Conservation (phyloP, 441 rosid species). For the Macaranga tanarius region DNA sequence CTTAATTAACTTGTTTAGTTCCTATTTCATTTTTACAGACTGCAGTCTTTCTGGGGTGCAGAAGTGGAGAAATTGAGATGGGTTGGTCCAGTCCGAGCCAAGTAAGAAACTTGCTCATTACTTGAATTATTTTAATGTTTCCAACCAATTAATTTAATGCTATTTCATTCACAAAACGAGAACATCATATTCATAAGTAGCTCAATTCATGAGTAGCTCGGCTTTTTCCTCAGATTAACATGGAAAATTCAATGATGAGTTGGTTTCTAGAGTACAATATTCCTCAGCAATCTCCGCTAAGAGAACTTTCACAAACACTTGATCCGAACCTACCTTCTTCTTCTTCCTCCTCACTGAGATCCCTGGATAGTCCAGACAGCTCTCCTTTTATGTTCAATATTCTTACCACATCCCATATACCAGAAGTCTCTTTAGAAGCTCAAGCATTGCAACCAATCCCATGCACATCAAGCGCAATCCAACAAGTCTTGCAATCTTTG, state of each 20-base stretch:
- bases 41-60: conserved; percentile 80
- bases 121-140: not conserved
- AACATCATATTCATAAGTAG: not conserved
- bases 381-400: conserved; percentile 51
- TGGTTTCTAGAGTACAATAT: conserved; percentile 51
- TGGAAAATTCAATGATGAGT: conserved; percentile 50
- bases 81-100: conserved; percentile 50
- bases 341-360: conserved; percentile 67
- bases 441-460: conserved; percentile 10
- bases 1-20: not conserved
- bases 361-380: conserved; percentile 58
- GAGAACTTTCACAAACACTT: conserved; percentile 35
- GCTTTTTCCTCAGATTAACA: conserved; percentile 39
- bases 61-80: conserved; percentile 78
- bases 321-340: conserved; percentile 43
- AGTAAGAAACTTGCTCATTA: conserved; percentile 34
- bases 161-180: too few species aligned
- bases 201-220: not conserved
- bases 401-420: conserved; percentile 34
- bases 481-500: conserved; percentile 16
- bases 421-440: conserved; percentile 24
- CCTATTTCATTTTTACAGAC: conserved; percentile 34
- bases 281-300: conserved; percentile 22
- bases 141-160: not conserved
- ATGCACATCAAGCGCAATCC: not conserved